phyloP scores from a whole-genome alignment of 75 land plant species.

The Ceratopteris richardii region DNA sequence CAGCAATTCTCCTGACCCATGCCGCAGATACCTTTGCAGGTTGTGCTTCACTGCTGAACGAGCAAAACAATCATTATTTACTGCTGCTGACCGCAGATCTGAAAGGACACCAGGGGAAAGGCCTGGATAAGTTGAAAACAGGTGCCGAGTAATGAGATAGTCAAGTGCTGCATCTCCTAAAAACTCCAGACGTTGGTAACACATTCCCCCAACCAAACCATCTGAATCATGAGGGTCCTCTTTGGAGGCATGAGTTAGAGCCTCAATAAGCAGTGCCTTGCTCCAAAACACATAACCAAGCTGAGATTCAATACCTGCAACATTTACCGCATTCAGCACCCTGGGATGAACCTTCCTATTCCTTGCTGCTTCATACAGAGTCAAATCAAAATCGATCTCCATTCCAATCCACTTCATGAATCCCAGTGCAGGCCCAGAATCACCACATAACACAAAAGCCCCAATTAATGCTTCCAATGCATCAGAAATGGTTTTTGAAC shows the following conservation, averaged over 20 bases:
- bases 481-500: slow-evolving; percentile 92
- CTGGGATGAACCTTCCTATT: slow-evolving; percentile 20
- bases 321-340: slow-evolving; percentile 25
- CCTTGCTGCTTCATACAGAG: slow-evolving; percentile 29
- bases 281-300: slow-evolving; percentile 50
- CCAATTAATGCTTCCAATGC: slow-evolving; percentile 94
- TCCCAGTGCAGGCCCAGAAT: slow-evolving; percentile 41
- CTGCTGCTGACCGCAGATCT: slow-evolving; percentile 85
- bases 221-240: slow-evolving; percentile 38
- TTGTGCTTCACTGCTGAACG: slow-evolving; percentile 62
- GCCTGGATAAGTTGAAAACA: slow-evolving; percentile 39
- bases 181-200: slow-evolving; percentile 95
- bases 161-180: slow-evolving; percentile 91
- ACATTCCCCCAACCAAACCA: slow-evolving; percentile 42
- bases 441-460: slow-evolving; percentile 64
- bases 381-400: slow-evolving; percentile 34
- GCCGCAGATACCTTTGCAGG: slow-evolving; percentile 62
- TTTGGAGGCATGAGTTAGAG: slow-evolving; percentile 79
- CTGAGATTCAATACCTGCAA: slow-evolving; percentile 51
- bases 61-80: slow-evolving; percentile 91
- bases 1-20: slow-evolving; percentile 45
- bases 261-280: slow-evolving; percentile 71
- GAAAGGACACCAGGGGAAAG: slow-evolving; percentile 81
- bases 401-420: slow-evolving; percentile 83
- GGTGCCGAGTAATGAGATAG: slow-evolving; percentile 68